Evolutionary conservation across 202 grass and related monocot species (phyloP), one percentile per base, ranked within the genome.

Genomic region (Elaeis oleifera): DNA sequence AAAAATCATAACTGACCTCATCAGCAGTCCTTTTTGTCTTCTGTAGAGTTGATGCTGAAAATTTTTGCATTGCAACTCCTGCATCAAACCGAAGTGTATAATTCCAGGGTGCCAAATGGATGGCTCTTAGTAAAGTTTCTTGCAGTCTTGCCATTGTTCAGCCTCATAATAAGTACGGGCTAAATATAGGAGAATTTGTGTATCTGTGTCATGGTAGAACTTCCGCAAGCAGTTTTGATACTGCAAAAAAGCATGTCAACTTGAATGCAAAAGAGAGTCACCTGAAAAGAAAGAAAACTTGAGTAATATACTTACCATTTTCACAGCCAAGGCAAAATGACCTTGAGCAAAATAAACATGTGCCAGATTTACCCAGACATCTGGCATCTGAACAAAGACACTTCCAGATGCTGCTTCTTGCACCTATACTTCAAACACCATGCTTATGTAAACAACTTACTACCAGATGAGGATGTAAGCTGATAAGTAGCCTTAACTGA

Each of bases 141-240:
- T 87, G 81, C 84, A 96, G 15, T 96, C 91, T 67, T 96, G 91
- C 91, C 91, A 96, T 80, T 88, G 91, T 65, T 96, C 91, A 71
- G 91, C 91, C 61, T 96, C 91, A 58, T 90, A 96, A 31, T 96
- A 84, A 61, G 91, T 84, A 8, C 91, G 91, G 16, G 91, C 79
- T 70, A 96, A 82, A 63, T 96, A 96, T 65, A 90, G 54, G 61
- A 96, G 86, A 69, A 88, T 87, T 52, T 80, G 83, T 68, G 81
- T 86, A 76, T 96, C 91, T 51, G 87, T 96, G 65, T 90, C 87
- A 72, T 85, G 70, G 68, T 90, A 96, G 64, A 96, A 96, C 76
- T 90, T 96, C 56, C 91, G 72, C 71, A 83, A 50, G 50, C 87
- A 96, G 56, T 90, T 96, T 73, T 96, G 91, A 61, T 96, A 96